Base-by-base conservation (phyloP, 371 early-diverging fungal genomes). In the Funneliformis caledonium region DNA sequence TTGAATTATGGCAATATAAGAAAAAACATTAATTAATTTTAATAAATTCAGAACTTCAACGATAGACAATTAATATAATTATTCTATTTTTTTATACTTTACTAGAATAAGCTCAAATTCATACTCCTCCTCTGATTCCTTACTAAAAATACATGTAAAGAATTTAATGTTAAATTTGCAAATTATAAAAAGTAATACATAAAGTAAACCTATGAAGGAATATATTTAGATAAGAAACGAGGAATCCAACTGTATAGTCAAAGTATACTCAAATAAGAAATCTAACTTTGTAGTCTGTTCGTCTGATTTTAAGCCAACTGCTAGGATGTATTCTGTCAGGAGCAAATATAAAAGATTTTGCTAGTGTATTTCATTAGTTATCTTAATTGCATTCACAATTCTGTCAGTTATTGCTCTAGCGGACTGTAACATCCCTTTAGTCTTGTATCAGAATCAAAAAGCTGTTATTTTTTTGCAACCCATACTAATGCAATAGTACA, bases 41-140 rank as follows among this genome's bases (percentile, higher is more conserved):
- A 75, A 75, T 33, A 73, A 73, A 73, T 75, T 75, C 22, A 6
- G 22, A 75, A 22, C 19, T 75, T 75, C 1, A 60, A 75, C 22
- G 11, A 50, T 72, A 75, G n/a, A 75, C 60, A 75, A 75, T 75
- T 75, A 75, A 75, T 61, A 75, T 75, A 12, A 59, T 75, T 75
- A 47, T 43, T 73, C 37, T 59, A 52, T 56, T n/a, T 75, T 75
- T 61, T 75, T 75, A 75, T 6, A 3, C 3, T 22, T 60, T 75
- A 59, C 22, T 73, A n/a, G 22, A 56, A 48, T 73, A 56, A 37
- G 0, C 3, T 72, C 73, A 31, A 47, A 72, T 56, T 73, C 42
- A 48, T 73, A 56, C 4, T 19, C 4, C 52, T 12, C 69, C 3
- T 33, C 74, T 37, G 74, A 73, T 48, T 56, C 74, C 3, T 73